Evolutionary conservation across 75 land plant genomes (phyloP).

Genomic region (Sequoiadendron giganteum): DNA sequence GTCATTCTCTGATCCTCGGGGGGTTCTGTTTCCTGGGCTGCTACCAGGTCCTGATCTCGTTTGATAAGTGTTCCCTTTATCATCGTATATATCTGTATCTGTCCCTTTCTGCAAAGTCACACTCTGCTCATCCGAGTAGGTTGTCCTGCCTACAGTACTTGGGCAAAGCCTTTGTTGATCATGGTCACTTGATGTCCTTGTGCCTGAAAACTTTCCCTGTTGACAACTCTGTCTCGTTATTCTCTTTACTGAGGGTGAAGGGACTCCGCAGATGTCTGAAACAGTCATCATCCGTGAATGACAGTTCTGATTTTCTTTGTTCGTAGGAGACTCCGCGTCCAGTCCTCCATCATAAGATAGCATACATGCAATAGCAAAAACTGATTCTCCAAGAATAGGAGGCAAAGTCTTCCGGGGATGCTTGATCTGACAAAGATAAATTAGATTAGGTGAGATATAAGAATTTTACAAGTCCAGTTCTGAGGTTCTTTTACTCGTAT

Average conservation of each 20-base stretch:
- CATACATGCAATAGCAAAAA: conserved; percentile 71
- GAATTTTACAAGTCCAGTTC: not conserved
- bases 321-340: not conserved
- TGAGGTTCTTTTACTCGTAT: not conserved
- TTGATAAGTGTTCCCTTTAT: not conserved
- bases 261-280: not conserved
- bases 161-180: not conserved
- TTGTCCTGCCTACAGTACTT: not conserved
- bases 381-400: conserved; percentile 57
- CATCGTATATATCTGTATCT: not conserved
- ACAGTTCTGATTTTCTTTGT: not conserved
- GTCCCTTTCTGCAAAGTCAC: not conserved
- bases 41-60: not conserved
- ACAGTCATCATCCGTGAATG: conserved; percentile 8
- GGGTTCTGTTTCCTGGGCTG: conserved; percentile 9
- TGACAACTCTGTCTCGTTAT: not conserved
- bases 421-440: conserved; percentile 41
- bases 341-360: conserved; percentile 75
- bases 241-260: not conserved
- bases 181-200: not conserved
- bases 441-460: not conserved
- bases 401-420: conserved; percentile 62
- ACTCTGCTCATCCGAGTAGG: not conserved
- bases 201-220: not conserved
- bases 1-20: not conserved